A percentile compares a stretch with the other conserved stretches of the same genome.
Conservation (phyloP, 2,329 filamentous ascomycete species). For the Colletotrichum graminicola region DNA sequence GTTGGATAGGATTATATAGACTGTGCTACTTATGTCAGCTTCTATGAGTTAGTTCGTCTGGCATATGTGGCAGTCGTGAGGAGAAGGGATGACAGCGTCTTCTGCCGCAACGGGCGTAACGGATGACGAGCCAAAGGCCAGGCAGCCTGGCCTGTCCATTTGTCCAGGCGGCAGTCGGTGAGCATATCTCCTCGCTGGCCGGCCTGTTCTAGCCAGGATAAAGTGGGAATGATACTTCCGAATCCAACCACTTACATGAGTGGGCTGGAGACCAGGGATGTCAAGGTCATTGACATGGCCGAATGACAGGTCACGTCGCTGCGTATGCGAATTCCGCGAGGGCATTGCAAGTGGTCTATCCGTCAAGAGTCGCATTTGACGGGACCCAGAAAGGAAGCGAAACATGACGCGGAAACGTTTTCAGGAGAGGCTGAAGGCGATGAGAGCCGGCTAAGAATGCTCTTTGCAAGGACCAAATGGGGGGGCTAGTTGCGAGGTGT, state of each 20-base stretch:
- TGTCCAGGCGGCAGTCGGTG: conserved; percentile 36
- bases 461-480: neutral
- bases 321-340: neutral
- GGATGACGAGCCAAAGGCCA: neutral
- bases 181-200: conserved; percentile 13
- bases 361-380: conserved; percentile 16
- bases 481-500: neutral
- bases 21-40: conserved; percentile 23
- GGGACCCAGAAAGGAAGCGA: neutral
- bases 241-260: conserved; percentile 40
- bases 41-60: conserved; percentile 7
- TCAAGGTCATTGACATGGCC: conserved; percentile 15
- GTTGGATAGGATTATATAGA: neutral
- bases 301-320: conserved; percentile 34
- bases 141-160: neutral
- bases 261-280: conserved; percentile 14
- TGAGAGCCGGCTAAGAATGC: neutral
- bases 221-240: conserved; percentile 24
- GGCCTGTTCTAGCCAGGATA: conserved; percentile 4
- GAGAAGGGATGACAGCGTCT: neutral
- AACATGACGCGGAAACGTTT: neutral
- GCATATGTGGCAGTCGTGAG: neutral
- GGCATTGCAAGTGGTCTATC: neutral
- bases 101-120: conserved; percentile 5
- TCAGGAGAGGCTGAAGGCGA: conserved; percentile 15